Conservation (phyloP, 345 rosid genomes). For the Viola odorata region DNA sequence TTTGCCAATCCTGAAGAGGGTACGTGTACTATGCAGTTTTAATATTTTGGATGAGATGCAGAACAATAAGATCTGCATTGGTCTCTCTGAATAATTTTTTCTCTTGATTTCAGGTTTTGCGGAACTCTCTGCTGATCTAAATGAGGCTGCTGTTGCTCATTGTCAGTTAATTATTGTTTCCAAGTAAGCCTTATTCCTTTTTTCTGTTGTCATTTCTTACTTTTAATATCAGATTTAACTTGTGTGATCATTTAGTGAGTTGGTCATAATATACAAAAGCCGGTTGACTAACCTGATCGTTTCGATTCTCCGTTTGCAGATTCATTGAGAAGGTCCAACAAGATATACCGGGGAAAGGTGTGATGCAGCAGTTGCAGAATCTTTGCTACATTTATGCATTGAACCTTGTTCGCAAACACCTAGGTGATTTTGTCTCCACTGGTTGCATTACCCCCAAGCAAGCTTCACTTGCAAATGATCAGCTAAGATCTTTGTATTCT, state of each 20-base stretch:
- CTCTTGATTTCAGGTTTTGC: slow-evolving; percentile 55
- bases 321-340: slow-evolving; percentile 83
- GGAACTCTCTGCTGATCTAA: slow-evolving; percentile 72
- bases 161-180: slow-evolving; percentile 94
- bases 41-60: slow-evolving; percentile 3
- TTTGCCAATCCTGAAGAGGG: slow-evolving; percentile 82
- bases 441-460: slow-evolving; percentile 74
- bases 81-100: not conserved
- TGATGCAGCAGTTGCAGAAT: slow-evolving; percentile 58
- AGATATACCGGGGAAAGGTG: slow-evolving; percentile 78
- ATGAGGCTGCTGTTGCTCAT: slow-evolving; percentile 87
- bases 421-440: slow-evolving; percentile 78
- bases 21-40: slow-evolving; percentile 24
- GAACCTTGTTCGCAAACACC: slow-evolving; percentile 70
- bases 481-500: slow-evolving; percentile 64
- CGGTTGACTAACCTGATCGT: not conserved
- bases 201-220: not conserved
- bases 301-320: slow-evolving; percentile 31
- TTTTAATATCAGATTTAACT: not conserved
- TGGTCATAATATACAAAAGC: not conserved
- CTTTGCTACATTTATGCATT: slow-evolving; percentile 75
- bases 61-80: not conserved
- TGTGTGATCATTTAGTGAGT: not conserved
- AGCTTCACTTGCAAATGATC: slow-evolving; percentile 76
- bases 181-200: slow-evolving; percentile 52